A percentile compares a stretch with the other conserved stretches of the same genome.
phyloP scores from a whole-genome alignment of 805 yeast genomes.

The Candida quercuum region DNA sequence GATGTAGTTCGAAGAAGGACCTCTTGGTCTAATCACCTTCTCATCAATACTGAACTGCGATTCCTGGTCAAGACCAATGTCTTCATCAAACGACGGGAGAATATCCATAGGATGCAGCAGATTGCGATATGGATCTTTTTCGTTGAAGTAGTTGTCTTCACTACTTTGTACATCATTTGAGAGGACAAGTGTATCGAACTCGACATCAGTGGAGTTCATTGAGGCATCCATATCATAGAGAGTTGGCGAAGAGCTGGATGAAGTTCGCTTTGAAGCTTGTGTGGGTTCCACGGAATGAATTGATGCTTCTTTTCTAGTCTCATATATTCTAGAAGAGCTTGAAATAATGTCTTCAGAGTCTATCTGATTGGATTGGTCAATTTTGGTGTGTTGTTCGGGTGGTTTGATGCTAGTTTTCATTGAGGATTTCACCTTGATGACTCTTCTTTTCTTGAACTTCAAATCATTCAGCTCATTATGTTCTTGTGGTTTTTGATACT shows the following conservation, averaged over 20 bases:
- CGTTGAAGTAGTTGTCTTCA: constrained; percentile 1
- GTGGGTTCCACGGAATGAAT: too few relatives aligned
- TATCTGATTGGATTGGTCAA: background rate
- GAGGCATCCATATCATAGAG: constrained; percentile 4
- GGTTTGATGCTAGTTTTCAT: too few relatives aligned
- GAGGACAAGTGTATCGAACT: background rate
- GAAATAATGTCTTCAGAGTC: background rate
- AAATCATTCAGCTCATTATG: background rate
- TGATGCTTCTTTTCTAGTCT: background rate
- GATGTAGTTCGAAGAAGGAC: constrained; percentile 15
- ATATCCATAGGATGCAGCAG: constrained; percentile 22
- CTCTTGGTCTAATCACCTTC: constrained; percentile 4
- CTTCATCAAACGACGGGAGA: constrained; percentile 6
- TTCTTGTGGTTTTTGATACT: background rate
- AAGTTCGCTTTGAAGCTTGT: background rate
- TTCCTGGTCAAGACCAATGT: background rate
- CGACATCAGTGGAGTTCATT: constrained; percentile 3
- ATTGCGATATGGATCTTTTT: constrained; percentile 19
- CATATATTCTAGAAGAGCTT: background rate
- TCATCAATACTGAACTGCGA: too few relatives aligned
- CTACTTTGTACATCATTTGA: background rate
- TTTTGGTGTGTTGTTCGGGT: too few relatives aligned
- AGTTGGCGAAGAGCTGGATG: constrained; percentile 1
- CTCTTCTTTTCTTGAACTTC: constrained; percentile 14
- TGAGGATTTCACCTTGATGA: constrained; percentile 19